These are phyloP conservation scores for Cladorrhinum sp. DNA, from an alignment of 2,329 filamentous ascomycete genomes.

Conservation along the genomic window DNA sequence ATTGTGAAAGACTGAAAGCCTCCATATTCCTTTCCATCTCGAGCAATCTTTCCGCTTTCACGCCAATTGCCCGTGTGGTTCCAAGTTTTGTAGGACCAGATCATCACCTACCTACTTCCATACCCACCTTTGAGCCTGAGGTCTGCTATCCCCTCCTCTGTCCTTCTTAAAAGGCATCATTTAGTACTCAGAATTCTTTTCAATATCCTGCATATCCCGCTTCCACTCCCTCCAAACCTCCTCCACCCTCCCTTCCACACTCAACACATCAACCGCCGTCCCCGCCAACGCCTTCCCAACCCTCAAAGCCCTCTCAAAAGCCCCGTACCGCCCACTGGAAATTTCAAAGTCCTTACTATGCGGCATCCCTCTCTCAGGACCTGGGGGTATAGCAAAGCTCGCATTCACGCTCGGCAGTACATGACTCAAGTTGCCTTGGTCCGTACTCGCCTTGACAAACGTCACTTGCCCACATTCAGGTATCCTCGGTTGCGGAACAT, in stretches of 20 bases:
- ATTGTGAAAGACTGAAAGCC: too few species aligned
- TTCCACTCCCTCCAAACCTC: slow-evolving; percentile 42
- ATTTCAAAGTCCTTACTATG: slow-evolving; percentile 53
- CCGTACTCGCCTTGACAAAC: slow-evolving; percentile 47
- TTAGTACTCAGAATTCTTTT: too few species aligned
- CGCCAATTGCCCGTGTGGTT: too few species aligned
- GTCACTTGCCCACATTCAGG: slow-evolving; percentile 1
- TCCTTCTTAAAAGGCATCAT: too few species aligned
- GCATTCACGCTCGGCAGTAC: slow-evolving; percentile 53
- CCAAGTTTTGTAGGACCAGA: too few species aligned
- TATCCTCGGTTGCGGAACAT: slow-evolving; percentile 11
- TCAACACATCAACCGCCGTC: slow-evolving; percentile 47
- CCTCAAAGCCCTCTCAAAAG: slow-evolving; percentile 45
- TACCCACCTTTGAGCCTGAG: too few species aligned
- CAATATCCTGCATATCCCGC: slow-evolving; percentile 9
- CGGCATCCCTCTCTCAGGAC: slow-evolving; percentile 43
- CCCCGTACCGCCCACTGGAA: slow-evolving; percentile 47
- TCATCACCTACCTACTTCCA: too few species aligned
- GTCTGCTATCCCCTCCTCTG: too few species aligned
- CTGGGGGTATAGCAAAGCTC: slow-evolving; percentile 50
- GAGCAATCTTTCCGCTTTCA: too few species aligned
- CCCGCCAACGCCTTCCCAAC: slow-evolving; percentile 49
- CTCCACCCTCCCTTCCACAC: slow-evolving; percentile 39
- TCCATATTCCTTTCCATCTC: too few species aligned
- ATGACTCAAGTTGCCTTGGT: slow-evolving; percentile 59